phyloP scores from a whole-genome alignment of 1,284 basidiomycete species.

The Puccinia triticina region DNA sequence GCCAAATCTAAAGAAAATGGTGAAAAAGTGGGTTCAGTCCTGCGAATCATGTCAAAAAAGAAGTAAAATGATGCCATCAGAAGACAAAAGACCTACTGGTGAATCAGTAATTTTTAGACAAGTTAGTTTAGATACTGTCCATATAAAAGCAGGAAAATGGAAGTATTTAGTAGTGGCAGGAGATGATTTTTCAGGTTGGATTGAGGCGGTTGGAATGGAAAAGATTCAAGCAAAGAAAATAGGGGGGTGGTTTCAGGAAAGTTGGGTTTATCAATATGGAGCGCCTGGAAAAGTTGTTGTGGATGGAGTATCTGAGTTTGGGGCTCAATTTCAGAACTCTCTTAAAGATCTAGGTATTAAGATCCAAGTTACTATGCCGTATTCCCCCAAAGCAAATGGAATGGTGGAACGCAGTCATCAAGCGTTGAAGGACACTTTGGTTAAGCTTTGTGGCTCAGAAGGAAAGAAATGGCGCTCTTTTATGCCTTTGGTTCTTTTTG shows the following conservation, averaged over 20 bases:
- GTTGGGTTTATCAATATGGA: not conserved
- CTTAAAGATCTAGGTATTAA: not conserved
- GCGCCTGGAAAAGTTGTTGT: not conserved
- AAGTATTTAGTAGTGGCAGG: too few species aligned
- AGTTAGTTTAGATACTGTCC: too few species aligned
- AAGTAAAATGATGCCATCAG: not conserved
- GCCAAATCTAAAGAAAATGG: not conserved
- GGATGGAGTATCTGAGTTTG: not conserved
- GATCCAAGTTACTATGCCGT: too few species aligned
- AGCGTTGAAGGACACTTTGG: not conserved
- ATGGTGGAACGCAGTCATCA: constrained; percentile 3
- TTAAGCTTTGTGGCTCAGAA: not conserved
- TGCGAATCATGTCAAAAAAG: constrained; percentile 3
- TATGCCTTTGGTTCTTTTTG: constrained; percentile 10
- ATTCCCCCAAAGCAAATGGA: constrained; percentile 12
- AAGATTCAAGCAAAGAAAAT: too few species aligned
- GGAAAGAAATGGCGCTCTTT: constrained; percentile 7
- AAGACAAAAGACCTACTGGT: not conserved
- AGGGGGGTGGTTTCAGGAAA: not conserved
- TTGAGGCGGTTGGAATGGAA: too few species aligned
- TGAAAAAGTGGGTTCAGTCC: not conserved
- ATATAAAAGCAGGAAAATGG: too few species aligned
- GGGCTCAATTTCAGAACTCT: not conserved
- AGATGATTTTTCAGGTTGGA: too few species aligned
- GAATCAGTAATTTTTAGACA: not conserved